phyloP scores from a whole-genome alignment of 129 eudicot genomes.

The Escallonia rubra region DNA sequence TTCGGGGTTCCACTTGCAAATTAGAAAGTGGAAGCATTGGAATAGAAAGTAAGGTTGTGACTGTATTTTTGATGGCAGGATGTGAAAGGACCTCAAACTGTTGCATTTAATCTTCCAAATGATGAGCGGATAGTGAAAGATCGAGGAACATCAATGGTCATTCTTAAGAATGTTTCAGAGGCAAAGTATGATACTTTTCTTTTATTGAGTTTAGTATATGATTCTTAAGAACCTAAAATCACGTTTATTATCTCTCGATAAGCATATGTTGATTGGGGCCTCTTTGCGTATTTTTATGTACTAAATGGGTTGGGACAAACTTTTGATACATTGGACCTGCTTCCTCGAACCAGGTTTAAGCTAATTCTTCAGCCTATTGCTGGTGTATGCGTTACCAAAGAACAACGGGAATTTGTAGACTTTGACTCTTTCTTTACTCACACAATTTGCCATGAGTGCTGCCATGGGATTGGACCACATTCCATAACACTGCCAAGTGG shows the following conservation, averaged over 20 bases:
- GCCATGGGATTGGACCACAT: slow-evolving; percentile 99
- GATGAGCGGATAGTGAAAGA: slow-evolving; percentile 91
- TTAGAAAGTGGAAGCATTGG: not conserved
- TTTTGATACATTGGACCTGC: slow-evolving; percentile 1
- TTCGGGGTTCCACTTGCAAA: not conserved
- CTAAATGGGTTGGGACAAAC: slow-evolving; percentile 5
- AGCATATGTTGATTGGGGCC: not conserved
- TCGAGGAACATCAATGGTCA: slow-evolving; percentile 97
- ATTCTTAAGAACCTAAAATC: slow-evolving; percentile 16
- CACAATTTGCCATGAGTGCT: slow-evolving; percentile 95
- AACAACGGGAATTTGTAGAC: slow-evolving; percentile 68
- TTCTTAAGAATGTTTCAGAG: slow-evolving; percentile 94
- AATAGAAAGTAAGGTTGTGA: not conserved
- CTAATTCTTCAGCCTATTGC: slow-evolving; percentile 92
- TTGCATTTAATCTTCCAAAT: slow-evolving; percentile 95
- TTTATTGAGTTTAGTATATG: not conserved
- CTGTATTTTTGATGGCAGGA: slow-evolving; percentile 47
- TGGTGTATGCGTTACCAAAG: slow-evolving; percentile 62
- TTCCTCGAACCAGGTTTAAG: slow-evolving; percentile 59
- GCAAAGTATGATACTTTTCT: slow-evolving; percentile 57
- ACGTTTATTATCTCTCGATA: not conserved
- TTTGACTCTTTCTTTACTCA: slow-evolving; percentile 95
- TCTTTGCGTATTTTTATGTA: not conserved
- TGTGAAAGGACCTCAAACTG: slow-evolving; percentile 97
- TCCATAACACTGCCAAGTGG: slow-evolving; percentile 80